Evolutionary conservation across 2,329 filamentous ascomycete species (phyloP).

Genomic region (Hypoxylon sp.): DNA sequence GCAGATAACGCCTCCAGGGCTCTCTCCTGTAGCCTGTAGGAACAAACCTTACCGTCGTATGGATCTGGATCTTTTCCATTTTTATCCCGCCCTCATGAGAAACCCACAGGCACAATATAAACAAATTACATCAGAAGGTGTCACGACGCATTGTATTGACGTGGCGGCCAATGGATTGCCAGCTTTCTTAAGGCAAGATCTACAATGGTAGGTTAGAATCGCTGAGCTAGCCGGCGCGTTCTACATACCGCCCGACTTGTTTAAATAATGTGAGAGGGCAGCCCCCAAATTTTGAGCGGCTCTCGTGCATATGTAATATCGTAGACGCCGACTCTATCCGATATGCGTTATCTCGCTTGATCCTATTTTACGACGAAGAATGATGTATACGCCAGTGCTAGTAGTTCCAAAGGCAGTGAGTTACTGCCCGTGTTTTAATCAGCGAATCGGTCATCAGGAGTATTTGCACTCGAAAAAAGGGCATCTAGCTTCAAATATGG

Average conservation of each 20-base stretch:
- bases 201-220: constrained; percentile 9
- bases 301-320: constrained; percentile 12
- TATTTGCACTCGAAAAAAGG: constrained; percentile 13
- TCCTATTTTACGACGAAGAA: constrained; percentile 1
- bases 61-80: constrained; percentile 21
- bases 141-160: neutral
- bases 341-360: constrained; percentile 1
- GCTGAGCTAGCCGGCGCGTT: constrained; percentile 6
- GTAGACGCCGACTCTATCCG: constrained; percentile 5
- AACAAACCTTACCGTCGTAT: constrained; percentile 8
- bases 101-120: neutral
- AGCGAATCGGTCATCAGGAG: constrained; percentile 18
- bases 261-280: constrained; percentile 24
- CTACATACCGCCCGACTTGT: constrained; percentile 22
- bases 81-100: constrained; percentile 14
- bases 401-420: too few relatives aligned
- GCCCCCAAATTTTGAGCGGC: constrained; percentile 9
- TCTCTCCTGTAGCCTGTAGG: constrained; percentile 13
- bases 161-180: neutral
- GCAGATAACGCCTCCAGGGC: constrained; percentile 7
- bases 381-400: neutral
- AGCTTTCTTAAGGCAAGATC: neutral
- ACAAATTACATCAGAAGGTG: neutral
- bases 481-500: neutral
- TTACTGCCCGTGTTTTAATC: too few relatives aligned